Evolutionary conservation across 2,329 filamentous ascomycete genomes (phyloP).

Genomic region (Cladosporium sphaerospermum): DNA sequence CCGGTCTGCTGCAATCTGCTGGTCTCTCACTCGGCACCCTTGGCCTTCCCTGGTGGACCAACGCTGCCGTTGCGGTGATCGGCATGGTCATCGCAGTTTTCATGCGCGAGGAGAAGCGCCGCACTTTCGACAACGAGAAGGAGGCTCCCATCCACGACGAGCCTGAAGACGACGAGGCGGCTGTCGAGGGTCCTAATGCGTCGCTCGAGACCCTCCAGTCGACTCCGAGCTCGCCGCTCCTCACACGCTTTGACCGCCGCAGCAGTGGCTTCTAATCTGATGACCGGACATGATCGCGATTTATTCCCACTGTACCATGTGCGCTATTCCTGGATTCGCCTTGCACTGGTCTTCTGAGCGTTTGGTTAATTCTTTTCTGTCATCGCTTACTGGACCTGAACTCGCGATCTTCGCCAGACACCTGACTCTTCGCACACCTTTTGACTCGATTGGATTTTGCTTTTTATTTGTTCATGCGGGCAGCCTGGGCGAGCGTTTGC

Average conservation of each 20-base stretch:
- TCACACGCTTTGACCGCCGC: slow-evolving; percentile 14
- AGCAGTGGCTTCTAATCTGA: slow-evolving; percentile 5
- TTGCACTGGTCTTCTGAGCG: not conserved
- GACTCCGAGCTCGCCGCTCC: slow-evolving; percentile 24
- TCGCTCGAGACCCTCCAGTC: slow-evolving; percentile 21
- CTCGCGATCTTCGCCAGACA: not conserved
- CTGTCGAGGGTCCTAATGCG: slow-evolving; percentile 21
- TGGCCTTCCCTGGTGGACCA: slow-evolving; percentile 90
- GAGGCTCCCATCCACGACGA: slow-evolving; percentile 14
- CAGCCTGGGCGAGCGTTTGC: not conserved
- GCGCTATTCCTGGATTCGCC: not conserved
- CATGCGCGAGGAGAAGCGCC: slow-evolving; percentile 44
- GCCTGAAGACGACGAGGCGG: slow-evolving; percentile 12
- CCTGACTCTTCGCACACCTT: too few species aligned
- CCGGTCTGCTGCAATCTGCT: slow-evolving; percentile 74
- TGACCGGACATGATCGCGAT: not conserved
- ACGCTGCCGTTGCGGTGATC: slow-evolving; percentile 65
- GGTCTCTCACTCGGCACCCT: slow-evolving; percentile 77
- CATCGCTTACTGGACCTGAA: not conserved
- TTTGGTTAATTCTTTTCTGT: not conserved
- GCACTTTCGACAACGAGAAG: slow-evolving; percentile 25
- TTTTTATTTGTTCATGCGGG: too few species aligned
- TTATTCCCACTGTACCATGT: not conserved
- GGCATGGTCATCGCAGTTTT: slow-evolving; percentile 70
- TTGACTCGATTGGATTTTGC: too few species aligned